A percentile compares a stretch with the other conserved stretches of the same genome.
phyloP scores from a whole-genome alignment of 805 yeast species.

The Yarrowia yakushimensis region DNA sequence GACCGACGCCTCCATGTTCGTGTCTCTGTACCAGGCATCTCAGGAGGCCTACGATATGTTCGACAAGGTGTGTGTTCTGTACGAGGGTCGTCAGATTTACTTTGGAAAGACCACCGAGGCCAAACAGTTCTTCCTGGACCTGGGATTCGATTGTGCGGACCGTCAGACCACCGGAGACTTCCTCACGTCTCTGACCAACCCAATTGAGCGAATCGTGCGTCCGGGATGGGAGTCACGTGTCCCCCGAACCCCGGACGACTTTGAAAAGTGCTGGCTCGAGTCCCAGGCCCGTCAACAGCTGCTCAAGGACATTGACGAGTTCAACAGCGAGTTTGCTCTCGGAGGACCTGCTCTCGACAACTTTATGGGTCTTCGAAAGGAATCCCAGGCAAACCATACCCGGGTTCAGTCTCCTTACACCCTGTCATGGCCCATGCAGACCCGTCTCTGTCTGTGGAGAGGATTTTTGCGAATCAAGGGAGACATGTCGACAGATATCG shows the following conservation, averaged over 20 bases:
- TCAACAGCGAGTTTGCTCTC: conserved; percentile 30
- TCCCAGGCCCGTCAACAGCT: conserved; percentile 45
- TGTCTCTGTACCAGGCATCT: background rate
- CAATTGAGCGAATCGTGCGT: conserved; percentile 46
- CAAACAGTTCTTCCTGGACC: conserved; percentile 46
- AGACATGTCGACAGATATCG: conserved; percentile 47
- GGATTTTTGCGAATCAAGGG: conserved; percentile 53
- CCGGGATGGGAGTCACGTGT: conserved; percentile 47
- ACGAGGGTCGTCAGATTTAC: conserved; percentile 33
- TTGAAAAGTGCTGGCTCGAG: conserved; percentile 48
- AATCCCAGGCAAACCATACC: conserved; percentile 36
- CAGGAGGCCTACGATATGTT: conserved; percentile 8
- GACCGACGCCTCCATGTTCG: conserved; percentile 10
- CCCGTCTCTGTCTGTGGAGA: conserved; percentile 46
- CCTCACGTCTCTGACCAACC: conserved; percentile 54
- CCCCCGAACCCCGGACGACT: conserved; percentile 53
- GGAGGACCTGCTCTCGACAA: conserved; percentile 32
- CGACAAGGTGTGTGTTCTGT: conserved; percentile 1
- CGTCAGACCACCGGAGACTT: conserved; percentile 61
- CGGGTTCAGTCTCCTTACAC: conserved; percentile 43
- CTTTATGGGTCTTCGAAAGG: conserved; percentile 36
- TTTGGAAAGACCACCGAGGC: conserved; percentile 54
- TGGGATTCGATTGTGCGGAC: conserved; percentile 56
- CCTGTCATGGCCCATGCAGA: conserved; percentile 45
- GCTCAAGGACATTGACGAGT: conserved; percentile 45